Conservation (phyloP, 305 asterid species). For the Fraxinus paxiana region DNA sequence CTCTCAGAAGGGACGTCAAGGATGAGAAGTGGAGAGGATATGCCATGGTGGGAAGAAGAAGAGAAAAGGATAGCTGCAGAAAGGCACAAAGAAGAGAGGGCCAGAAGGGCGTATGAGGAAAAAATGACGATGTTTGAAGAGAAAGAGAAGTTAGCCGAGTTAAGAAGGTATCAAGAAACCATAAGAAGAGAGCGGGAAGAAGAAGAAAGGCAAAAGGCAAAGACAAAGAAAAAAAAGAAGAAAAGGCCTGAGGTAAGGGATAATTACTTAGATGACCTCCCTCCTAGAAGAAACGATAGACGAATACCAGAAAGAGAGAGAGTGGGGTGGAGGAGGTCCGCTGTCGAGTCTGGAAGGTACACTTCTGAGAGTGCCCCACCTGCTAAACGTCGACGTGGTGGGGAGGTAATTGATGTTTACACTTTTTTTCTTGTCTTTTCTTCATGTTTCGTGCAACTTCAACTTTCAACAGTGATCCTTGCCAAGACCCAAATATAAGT, state of each 20-base stretch:
- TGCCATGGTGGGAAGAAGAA: conserved; percentile 55
- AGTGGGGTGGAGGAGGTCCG: conserved; percentile 50
- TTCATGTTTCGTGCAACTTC: not conserved
- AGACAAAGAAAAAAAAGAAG: conserved; percentile 74
- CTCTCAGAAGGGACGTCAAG: conserved; percentile 52
- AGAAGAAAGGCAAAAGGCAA: conserved; percentile 67
- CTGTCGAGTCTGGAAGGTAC: conserved; percentile 49
- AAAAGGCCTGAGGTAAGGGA: conserved; percentile 56
- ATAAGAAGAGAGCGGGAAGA: conserved; percentile 89
- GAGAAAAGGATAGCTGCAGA: conserved; percentile 54
- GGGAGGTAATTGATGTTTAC: conserved; percentile 63
- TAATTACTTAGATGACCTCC: conserved; percentile 63
- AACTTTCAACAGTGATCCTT: not conserved
- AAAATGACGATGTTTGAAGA: conserved; percentile 58
- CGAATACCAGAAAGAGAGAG: conserved; percentile 66
- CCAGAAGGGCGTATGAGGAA: conserved; percentile 44
- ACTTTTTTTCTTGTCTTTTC: conserved; percentile 1
- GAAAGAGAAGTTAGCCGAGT: conserved; percentile 54
- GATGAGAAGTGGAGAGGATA: conserved; percentile 61
- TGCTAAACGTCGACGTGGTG: conserved; percentile 81
- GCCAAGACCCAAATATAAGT: conserved; percentile 6
- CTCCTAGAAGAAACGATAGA: conserved; percentile 68
- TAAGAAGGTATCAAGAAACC: conserved; percentile 60
- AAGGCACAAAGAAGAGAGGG: conserved; percentile 55
- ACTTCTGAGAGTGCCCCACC: conserved; percentile 55